Conservation (phyloP, 2,329 filamentous ascomycete genomes). For the Leptodontidium sp. region DNA sequence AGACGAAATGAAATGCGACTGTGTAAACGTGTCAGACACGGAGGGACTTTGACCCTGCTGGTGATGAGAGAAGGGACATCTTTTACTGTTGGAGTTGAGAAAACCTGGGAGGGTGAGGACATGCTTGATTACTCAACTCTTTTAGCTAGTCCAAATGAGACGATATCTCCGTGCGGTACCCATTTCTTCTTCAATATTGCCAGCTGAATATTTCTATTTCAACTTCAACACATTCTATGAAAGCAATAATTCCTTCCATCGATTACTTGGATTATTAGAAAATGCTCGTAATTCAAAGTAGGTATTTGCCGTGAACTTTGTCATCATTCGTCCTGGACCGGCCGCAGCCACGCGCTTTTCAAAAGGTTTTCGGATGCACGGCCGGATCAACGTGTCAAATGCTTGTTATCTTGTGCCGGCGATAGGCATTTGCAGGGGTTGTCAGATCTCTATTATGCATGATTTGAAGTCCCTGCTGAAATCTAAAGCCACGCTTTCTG, state of each 20-base stretch:
- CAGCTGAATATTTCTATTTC: background rate
- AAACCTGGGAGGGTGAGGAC: background rate
- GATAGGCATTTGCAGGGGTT: conserved; percentile 7
- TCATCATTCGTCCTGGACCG: no score
- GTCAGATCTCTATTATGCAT: conserved; percentile 7
- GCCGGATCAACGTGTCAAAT: conserved; percentile 10
- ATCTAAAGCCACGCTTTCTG: background rate
- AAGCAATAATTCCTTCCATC: no score
- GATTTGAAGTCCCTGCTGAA: background rate
- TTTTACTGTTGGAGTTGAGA: no score
- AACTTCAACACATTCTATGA: background rate
- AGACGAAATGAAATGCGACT: no score
- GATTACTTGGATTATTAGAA: no score
- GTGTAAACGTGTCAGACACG: background rate
- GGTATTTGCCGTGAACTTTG: no score
- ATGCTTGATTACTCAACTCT: conserved; percentile 2
- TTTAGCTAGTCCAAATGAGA: conserved; percentile 6
- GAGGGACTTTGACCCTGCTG: background rate
- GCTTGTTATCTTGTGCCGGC: background rate
- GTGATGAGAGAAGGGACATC: background rate
- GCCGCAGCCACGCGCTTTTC: background rate
- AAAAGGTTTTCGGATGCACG: conserved; percentile 7
- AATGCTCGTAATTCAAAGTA: no score
- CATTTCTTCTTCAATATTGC: background rate
- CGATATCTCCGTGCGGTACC: background rate